Conservation (phyloP, 192 early-diverging fungal genomes). For the Backusella tuberculispora region DNA sequence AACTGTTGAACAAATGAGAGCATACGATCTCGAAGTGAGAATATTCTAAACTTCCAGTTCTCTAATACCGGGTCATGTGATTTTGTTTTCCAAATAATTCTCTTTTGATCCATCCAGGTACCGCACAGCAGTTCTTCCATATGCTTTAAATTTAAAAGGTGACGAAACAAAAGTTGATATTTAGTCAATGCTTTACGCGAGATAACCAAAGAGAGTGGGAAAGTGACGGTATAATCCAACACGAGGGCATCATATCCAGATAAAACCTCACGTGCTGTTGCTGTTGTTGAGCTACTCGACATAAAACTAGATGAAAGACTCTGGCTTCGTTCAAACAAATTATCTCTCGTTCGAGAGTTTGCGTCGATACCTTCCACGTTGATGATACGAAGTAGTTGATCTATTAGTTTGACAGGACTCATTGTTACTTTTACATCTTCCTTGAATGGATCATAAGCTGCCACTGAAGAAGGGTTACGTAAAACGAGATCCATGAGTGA, state of each 20-base stretch:
- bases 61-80: conserved; percentile 53
- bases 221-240: conserved; percentile 80
- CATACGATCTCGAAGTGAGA: conserved; percentile 80
- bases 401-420: conserved; percentile 61
- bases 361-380: conserved; percentile 63
- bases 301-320: conserved; percentile 3
- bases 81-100: conserved; percentile 46
- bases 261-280: background rate
- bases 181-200: conserved; percentile 82
- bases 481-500: conserved; percentile 88
- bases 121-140: conserved; percentile 80
- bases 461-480: conserved; percentile 83
- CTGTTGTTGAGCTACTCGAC: background rate
- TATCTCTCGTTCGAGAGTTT: background rate
- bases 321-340: conserved; percentile 14
- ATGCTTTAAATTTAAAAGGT: conserved; percentile 87
- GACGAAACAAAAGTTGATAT: conserved; percentile 91
- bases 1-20: conserved; percentile 92
- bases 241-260: conserved; percentile 82
- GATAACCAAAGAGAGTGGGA: conserved; percentile 90
- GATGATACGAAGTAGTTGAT: conserved; percentile 75
- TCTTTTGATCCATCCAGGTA: conserved; percentile 79
- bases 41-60: conserved; percentile 65
- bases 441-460: conserved; percentile 79
- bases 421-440: conserved; percentile 86